phyloP scores from a whole-genome alignment of 2,329 filamentous ascomycete genomes.

The Tolypocladium album region DNA sequence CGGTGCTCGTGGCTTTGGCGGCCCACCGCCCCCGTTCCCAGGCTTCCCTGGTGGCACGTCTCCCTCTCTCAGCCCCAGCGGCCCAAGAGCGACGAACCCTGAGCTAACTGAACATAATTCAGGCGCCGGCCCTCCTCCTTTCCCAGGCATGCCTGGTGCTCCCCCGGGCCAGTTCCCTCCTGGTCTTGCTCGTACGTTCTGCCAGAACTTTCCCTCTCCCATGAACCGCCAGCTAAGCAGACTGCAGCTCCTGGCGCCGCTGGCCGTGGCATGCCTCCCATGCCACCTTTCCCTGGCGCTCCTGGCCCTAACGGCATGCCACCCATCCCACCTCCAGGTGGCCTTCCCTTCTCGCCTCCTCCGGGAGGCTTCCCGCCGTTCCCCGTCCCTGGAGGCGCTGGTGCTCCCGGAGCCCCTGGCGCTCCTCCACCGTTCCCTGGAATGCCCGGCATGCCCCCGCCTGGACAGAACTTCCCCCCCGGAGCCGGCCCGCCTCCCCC shows the following conservation, averaged over 20 bases:
- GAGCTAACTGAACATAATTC: background rate
- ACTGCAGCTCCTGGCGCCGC: conserved; percentile 23
- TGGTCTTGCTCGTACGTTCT: conserved; percentile 41
- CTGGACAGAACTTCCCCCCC: conserved; percentile 32
- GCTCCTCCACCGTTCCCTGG: conserved; percentile 20
- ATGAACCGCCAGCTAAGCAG: background rate
- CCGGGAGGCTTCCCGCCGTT: conserved; percentile 25
- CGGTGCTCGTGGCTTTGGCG: conserved; percentile 31
- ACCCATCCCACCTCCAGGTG: conserved; percentile 30
- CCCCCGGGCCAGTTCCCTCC: conserved; percentile 29
- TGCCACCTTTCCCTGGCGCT: conserved; percentile 35
- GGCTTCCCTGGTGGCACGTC: conserved; percentile 47
- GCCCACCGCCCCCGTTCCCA: conserved; percentile 36
- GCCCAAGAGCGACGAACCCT: background rate
- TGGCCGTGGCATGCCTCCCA: conserved; percentile 33
- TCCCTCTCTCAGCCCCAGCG: conserved; percentile 11
- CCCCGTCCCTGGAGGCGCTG: conserved; percentile 23
- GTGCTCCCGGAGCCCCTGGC: conserved; percentile 14
- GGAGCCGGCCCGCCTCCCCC: conserved; percentile 20
- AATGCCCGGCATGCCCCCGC: conserved; percentile 26
- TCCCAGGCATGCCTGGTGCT: conserved; percentile 37
- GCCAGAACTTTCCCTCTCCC: background rate
- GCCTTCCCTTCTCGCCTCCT: conserved; percentile 25
- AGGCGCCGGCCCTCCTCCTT: conserved; percentile 43
- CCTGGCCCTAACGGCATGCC: conserved; percentile 36